Percentiles rank a stretch among this genome's conserved stretches.
These are phyloP conservation scores for Cladophialophora immunda DNA, from an alignment of 2,329 filamentous ascomycete genomes.

Conservation along the genomic window DNA sequence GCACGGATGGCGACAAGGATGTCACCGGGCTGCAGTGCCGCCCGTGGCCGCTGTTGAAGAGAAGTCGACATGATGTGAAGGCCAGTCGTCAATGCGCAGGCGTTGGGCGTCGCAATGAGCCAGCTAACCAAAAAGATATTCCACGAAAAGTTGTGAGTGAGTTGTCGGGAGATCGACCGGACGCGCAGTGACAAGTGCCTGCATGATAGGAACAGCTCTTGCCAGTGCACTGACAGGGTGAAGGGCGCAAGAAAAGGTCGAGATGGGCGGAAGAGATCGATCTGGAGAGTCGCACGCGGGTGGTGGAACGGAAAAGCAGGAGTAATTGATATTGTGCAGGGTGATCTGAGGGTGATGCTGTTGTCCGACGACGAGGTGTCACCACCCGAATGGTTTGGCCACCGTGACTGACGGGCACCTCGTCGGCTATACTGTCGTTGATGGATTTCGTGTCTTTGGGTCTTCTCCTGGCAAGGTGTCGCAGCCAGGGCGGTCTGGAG, in stretches of 20 bases:
- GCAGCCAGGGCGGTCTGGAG: not conserved
- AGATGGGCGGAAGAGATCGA: constrained; percentile 13
- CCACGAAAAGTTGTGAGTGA: constrained; percentile 6
- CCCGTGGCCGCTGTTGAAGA: constrained; percentile 47
- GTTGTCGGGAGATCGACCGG: constrained; percentile 23
- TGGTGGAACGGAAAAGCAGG: constrained; percentile 1
- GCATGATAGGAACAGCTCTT: constrained; percentile 26
- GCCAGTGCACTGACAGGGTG: constrained; percentile 12
- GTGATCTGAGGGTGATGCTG: constrained; percentile 11
- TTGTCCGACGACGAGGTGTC: constrained; percentile 12
- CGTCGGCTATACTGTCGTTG: not conserved
- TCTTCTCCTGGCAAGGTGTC: not conserved
- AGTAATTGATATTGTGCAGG: constrained; percentile 17
- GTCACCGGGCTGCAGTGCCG: constrained; percentile 48
- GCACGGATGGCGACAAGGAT: constrained; percentile 56
- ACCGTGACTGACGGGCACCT: constrained; percentile 4
- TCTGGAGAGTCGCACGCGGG: constrained; percentile 26
- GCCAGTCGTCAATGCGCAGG: not conserved
- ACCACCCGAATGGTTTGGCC: constrained; percentile 3
- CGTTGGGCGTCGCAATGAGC: not conserved
- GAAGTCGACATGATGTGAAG: constrained; percentile 45
- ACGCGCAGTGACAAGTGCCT: constrained; percentile 20
- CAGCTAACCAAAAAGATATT: constrained; percentile 12
- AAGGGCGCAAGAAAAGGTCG: constrained; percentile 11
- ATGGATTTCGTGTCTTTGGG: not conserved